Base-by-base conservation (phyloP, 1,284 basidiomycete species). In the Ganoderma multipileum region DNA sequence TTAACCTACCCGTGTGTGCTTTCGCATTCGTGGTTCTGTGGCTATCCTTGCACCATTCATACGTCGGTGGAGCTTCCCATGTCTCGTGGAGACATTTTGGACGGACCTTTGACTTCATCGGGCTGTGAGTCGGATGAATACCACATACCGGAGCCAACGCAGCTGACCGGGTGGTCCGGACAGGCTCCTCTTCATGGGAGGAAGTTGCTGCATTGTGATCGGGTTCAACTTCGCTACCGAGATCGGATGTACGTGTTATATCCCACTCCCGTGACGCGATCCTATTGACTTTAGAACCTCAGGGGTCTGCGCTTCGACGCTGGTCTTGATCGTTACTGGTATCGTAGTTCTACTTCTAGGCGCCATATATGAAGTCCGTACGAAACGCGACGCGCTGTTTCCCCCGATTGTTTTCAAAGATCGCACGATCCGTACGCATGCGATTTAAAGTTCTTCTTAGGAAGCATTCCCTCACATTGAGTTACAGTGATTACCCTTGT, bases 1-100 rank as follows among this genome's bases (percentile, higher is more conserved):
- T 95, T 75, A 95, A 94, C 80, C 82, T 94, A 59, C 93, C 93
- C n/a, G 81, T 94, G 63, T 91, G 90, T 76, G 77, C 86, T 36
- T 73, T 88, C 30, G 89, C 90, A 18, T 83, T 85, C 69, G 68
- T 86, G n/a, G 83, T 92, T 18, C 80, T 94, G 26, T 77, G 80
- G 41, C 68, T 87, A 47, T 89, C 91, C 23, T 85, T 94, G 65
- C 87, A 86, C 71, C 79, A 80, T 58, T 84, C 92, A 54, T 76
- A 81, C 44, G 78, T 91, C n/a, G 80, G 83, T 28, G 79, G 78
- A 50, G 72, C 84, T 18, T 76, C 79, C 23, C 80, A 84, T 65
- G 80, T 86, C 47, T 89, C 90, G 14, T 92, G 90, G 89, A 78
- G 76, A 69, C 78, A 76, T 16, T 82, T 93, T 68, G 72, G 79